Base-by-base conservation (phyloP, 2,329 filamentous ascomycete genomes). In the Sclerotinia sclerotiorum region DNA sequence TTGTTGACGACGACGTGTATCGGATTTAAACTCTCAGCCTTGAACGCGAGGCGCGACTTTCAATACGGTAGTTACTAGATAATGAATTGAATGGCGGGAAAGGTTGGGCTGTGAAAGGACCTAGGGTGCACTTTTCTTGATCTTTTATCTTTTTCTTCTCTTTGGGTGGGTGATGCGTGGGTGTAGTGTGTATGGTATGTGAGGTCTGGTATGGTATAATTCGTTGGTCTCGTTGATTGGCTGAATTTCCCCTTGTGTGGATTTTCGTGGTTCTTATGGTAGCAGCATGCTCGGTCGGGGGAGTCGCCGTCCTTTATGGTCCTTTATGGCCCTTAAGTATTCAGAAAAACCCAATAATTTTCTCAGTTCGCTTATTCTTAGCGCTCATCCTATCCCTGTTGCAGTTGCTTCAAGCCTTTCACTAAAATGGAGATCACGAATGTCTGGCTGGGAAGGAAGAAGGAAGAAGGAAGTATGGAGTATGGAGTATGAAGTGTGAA, bases 281-380 rank as follows among this genome's bases (percentile, higher is more conserved):
- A 42, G 46, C 60, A 62, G 24, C 60, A 39, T 39, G 46, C 13
- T 42, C 60, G 60, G 60, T 62, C 60, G 60, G n/a, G 60, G 46
- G 46, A 63, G 60, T 63, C 60, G 52, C 63, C 52, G 51, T 58
- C 52, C 63, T 65, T 65, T 65, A 65, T 24, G 63, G 27, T 58
- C 63, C 63, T 65, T 65, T 65, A 65, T 24, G 63, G 27, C 48
- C 63, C 52, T 65, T 65, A 65, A 65, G 52, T 65, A 65, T 65
- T 65, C 52, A 32, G 52, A 58, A 48, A 44, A 35, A 19, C n/a
- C 63, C 52, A 65, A 65, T 65, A 57, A 65, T 57, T 65, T 65
- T 65, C 54, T 35, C 1, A 39, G n/a, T 46, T 65, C 63, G 52
- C 52, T 65, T 65, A 65, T 39, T 21, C 39, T 65, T 65, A 58